Evolutionary conservation across 305 asterid genomes (phyloP), one percentile per base, ranked within the genome.

Genomic region (Striga hermonthica): DNA sequence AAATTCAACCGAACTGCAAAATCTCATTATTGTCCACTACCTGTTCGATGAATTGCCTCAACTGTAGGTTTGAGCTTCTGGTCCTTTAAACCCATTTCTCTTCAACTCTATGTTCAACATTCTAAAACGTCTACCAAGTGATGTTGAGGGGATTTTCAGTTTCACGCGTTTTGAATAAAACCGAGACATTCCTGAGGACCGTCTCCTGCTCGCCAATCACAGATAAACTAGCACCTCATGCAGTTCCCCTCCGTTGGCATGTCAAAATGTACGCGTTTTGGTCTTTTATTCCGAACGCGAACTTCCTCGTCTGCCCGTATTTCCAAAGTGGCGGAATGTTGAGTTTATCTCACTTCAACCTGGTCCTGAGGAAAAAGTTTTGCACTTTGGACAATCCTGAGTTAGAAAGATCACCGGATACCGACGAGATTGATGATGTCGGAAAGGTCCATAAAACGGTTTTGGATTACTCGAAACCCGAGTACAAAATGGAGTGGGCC

Each of bases 401-500:
- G 28, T 41, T 34, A 62, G 82, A 65, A 61, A 75, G 70, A 28
- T 9, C 64, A 48, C 53, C 71, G n/a, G 81, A 68, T 43, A 43
- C 31, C n/a, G 66, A 14, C 37, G 74, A 70, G 55, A 50, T 43
- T 64, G 75, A 66, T 71, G 41, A 36, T 52, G 83, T 72, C 36
- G 89, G 81, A 60, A 81, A 74, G 83, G 79, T 85, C 45, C 71
- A 84, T 64, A 82, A 76, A 48, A 82, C 80, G 35, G 80, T 89
- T 62, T 28, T 83, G 74, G 90, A 83, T 80, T 75, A 80, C 78
- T 76, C 88, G 1, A 78, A 65, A 8, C 91, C 95, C 0, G 90
- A 79, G 79, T 75, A 73, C 59, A 85, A 87, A 79, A 87, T 89
- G 96, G 97, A 89, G 87, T 65, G 0, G 45, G 89, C 87, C 49